Evolutionary conservation across 345 rosid genomes (phyloP).

Genomic region (Arabis alpina): DNA sequence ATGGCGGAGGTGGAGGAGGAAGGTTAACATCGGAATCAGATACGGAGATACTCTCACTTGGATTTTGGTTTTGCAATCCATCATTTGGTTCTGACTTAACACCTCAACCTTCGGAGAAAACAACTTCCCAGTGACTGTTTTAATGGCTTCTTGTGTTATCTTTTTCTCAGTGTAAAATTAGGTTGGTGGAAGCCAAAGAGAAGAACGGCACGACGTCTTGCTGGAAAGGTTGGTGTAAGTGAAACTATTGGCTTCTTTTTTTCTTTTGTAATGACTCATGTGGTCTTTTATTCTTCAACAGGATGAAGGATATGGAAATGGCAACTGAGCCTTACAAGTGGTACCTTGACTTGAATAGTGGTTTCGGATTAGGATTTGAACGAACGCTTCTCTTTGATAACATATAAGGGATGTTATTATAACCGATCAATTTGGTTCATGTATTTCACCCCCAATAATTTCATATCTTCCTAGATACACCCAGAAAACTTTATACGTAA

Average conservation of each 20-base stretch:
- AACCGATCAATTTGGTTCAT: too few species aligned
- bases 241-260: neutral
- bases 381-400: slow-evolving; percentile 94
- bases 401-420: too few species aligned
- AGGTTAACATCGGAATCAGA: slow-evolving; percentile 48
- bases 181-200: too few species aligned
- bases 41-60: neutral
- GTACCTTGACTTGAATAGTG: slow-evolving; percentile 89
- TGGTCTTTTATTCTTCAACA: slow-evolving; percentile 33
- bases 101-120: slow-evolving; percentile 38
- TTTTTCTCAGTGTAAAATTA: too few species aligned
- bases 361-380: slow-evolving; percentile 93
- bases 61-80: slow-evolving; percentile 27
- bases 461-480: too few species aligned
- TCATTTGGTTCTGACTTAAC: slow-evolving; percentile 53
- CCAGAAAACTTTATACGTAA: too few species aligned
- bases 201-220: slow-evolving; percentile 36
- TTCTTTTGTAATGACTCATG: neutral
- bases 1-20: slow-evolving; percentile 22
- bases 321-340: too few species aligned
- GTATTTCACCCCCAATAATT: too few species aligned
- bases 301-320: slow-evolving; percentile 72
- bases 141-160: too few species aligned
- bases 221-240: slow-evolving; percentile 66
- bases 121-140: slow-evolving; percentile 19